Conservation (phyloP, 2,329 filamentous ascomycete species). For the Exophiala sp. region DNA sequence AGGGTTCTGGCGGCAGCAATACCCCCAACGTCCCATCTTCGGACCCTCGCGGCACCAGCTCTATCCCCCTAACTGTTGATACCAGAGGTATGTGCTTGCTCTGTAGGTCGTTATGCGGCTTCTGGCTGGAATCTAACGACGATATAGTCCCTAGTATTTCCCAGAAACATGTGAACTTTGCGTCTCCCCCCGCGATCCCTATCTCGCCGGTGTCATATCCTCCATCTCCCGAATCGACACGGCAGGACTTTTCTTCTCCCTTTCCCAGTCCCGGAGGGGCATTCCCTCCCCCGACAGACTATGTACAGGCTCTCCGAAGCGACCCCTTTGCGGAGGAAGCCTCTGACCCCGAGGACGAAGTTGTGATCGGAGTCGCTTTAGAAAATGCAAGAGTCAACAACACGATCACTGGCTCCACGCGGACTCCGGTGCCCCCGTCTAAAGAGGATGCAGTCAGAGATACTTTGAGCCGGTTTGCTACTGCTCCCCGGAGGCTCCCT, state of each 20-base stretch:
- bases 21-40: slow-evolving; percentile 23
- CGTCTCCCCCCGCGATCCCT: slow-evolving; percentile 25
- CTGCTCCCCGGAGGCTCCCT: slow-evolving; percentile 11
- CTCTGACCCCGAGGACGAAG: slow-evolving; percentile 30
- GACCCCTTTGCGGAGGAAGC: slow-evolving; percentile 38
- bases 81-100: slow-evolving; percentile 23
- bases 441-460: slow-evolving; percentile 20
- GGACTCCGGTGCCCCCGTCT: background rate
- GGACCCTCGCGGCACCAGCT: slow-evolving; percentile 22
- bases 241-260: slow-evolving; percentile 21
- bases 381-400: slow-evolving; percentile 29
- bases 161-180: slow-evolving; percentile 28
- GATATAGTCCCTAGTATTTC: slow-evolving; percentile 12
- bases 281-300: slow-evolving; percentile 11
- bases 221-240: slow-evolving; percentile 27
- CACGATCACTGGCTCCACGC: slow-evolving; percentile 16
- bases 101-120: background rate
- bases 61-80: slow-evolving; percentile 22
- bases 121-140: background rate
- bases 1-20: slow-evolving; percentile 31
- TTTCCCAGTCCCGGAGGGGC: slow-evolving; percentile 14
- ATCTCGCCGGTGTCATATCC: slow-evolving; percentile 28
- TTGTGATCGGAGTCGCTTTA: slow-evolving; percentile 28
- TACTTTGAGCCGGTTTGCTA: slow-evolving; percentile 27
- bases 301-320: slow-evolving; percentile 30